A percentile compares a stretch with the other conserved stretches of the same genome.
Evolutionary conservation across 2,329 filamentous ascomycete species (phyloP).

Genomic region (Neopestalotiopsis rosae): DNA sequence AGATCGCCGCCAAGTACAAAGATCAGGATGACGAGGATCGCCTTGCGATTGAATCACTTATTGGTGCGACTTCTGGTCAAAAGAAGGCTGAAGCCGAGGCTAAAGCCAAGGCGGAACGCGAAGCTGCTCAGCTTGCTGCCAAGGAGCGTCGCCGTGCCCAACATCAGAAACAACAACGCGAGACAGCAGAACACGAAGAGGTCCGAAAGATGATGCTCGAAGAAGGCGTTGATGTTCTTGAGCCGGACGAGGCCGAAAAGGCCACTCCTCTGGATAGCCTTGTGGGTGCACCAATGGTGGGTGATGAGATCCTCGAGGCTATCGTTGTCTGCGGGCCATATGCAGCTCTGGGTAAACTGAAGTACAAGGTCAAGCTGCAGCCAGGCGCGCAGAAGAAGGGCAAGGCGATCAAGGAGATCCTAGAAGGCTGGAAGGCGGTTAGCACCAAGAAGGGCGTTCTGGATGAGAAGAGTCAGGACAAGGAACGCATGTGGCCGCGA

Average conservation of each 20-base stretch:
- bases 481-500: slow-evolving; percentile 80
- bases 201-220: slow-evolving; percentile 64
- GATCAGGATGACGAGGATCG: slow-evolving; percentile 95
- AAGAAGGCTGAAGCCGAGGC: slow-evolving; percentile 73
- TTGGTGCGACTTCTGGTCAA: slow-evolving; percentile 75
- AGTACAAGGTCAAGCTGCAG: slow-evolving; percentile 95
- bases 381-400: slow-evolving; percentile 91
- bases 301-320: slow-evolving; percentile 80
- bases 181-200: slow-evolving; percentile 80
- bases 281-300: slow-evolving; percentile 76
- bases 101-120: slow-evolving; percentile 68
- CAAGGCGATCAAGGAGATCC: slow-evolving; percentile 88
- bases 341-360: slow-evolving; percentile 70
- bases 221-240: slow-evolving; percentile 62
- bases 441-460: slow-evolving; percentile 62
- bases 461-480: slow-evolving; percentile 65
- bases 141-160: slow-evolving; percentile 80
- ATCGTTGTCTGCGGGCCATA: slow-evolving; percentile 71
- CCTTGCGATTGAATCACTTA: slow-evolving; percentile 79
- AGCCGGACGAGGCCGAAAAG: slow-evolving; percentile 63
- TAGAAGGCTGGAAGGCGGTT: slow-evolving; percentile 79
- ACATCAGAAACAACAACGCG: slow-evolving; percentile 76
- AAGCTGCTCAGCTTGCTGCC: slow-evolving; percentile 74
- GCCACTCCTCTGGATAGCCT: slow-evolving; percentile 69
- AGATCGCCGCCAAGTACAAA: slow-evolving; percentile 87